Evolutionary conservation across 495 filamentous ascomycete species (phyloP).

Genomic region (Penicillium atrosanguineum): DNA sequence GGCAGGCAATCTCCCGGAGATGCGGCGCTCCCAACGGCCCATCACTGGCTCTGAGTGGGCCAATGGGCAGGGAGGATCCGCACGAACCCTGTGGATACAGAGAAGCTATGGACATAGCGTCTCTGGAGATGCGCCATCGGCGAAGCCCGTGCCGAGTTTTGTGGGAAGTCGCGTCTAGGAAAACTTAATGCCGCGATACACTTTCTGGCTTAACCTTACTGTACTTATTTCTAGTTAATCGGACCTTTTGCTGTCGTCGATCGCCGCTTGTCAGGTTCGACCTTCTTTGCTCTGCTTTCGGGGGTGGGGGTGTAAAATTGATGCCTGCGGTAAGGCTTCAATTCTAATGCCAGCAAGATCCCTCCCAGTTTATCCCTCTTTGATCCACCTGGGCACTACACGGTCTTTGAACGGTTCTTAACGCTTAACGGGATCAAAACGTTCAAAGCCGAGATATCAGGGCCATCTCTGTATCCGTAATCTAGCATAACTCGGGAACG

Average conservation of each 20-base stretch:
- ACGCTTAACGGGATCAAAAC: no score
- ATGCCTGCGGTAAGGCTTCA: not conserved
- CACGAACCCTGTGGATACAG: conserved; percentile 24
- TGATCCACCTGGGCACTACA: no score
- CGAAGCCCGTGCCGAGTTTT: not conserved
- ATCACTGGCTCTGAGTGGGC: not conserved
- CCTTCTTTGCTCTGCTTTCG: not conserved
- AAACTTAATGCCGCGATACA: not conserved
- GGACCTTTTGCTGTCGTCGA: not conserved
- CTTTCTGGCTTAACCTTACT: not conserved
- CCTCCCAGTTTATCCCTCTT: not conserved
- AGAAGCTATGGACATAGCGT: conserved; percentile 25
- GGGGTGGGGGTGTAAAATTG: not conserved
- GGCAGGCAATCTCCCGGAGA: conserved; percentile 13
- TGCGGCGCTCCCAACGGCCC: conserved; percentile 10
- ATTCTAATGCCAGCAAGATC: not conserved
- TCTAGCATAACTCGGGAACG: not conserved
- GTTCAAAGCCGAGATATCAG: no score
- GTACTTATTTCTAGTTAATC: not conserved
- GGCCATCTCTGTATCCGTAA: not conserved
- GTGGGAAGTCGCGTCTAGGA: not conserved
- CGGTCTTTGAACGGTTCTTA: no score
- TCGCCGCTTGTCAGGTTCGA: not conserved
- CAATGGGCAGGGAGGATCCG: conserved; percentile 13
- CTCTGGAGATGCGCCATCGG: not conserved